A percentile compares a stretch with the other conserved stretches of the same genome.
Conservation (phyloP, 2,329 filamentous ascomycete genomes). For the Venturia asperata region DNA sequence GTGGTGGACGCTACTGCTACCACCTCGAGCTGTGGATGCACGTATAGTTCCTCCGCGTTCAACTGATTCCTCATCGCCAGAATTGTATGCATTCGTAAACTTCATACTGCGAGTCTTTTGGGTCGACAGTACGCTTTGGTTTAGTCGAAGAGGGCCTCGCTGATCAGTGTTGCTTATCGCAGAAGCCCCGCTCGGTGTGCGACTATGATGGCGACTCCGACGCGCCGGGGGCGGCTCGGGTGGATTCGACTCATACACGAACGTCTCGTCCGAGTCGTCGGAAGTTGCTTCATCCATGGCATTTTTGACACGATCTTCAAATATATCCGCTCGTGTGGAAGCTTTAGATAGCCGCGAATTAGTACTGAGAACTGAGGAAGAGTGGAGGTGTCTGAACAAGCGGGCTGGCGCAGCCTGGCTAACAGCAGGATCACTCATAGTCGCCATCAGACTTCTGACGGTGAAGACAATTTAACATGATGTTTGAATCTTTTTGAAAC, state of each 20-base stretch:
- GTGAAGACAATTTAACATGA: background rate
- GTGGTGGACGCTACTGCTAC: slow-evolving; percentile 55
- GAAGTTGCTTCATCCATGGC: slow-evolving; percentile 94
- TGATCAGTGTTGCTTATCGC: slow-evolving; percentile 59
- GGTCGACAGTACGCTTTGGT: slow-evolving; percentile 46
- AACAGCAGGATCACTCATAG: background rate
- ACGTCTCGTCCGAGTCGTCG: slow-evolving; percentile 95
- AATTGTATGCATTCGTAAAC: slow-evolving; percentile 68
- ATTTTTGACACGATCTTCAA: slow-evolving; percentile 92
- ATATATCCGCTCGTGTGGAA: slow-evolving; percentile 94
- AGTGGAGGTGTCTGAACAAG: slow-evolving; percentile 20
- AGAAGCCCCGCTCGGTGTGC: slow-evolving; percentile 90
- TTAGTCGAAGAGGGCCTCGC: slow-evolving; percentile 26
- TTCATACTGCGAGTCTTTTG: slow-evolving; percentile 93
- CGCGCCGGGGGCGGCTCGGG: slow-evolving; percentile 46
- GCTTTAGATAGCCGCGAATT: slow-evolving; percentile 41
- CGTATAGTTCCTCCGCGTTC: slow-evolving; percentile 37
- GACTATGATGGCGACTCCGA: slow-evolving; percentile 77
- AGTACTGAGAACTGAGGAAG: slow-evolving; percentile 22
- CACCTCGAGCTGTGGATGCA: slow-evolving; percentile 23
- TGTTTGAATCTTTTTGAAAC: background rate
- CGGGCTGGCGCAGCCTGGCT: background rate
- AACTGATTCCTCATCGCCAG: slow-evolving; percentile 38
- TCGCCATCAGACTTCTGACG: slow-evolving; percentile 16
- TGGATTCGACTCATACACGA: slow-evolving; percentile 97